Percentiles rank a stretch among this genome's conserved stretches.
phyloP scores from a whole-genome alignment of 495 filamentous ascomycete species.

The Pseudomonodictys pantanalensis region DNA sequence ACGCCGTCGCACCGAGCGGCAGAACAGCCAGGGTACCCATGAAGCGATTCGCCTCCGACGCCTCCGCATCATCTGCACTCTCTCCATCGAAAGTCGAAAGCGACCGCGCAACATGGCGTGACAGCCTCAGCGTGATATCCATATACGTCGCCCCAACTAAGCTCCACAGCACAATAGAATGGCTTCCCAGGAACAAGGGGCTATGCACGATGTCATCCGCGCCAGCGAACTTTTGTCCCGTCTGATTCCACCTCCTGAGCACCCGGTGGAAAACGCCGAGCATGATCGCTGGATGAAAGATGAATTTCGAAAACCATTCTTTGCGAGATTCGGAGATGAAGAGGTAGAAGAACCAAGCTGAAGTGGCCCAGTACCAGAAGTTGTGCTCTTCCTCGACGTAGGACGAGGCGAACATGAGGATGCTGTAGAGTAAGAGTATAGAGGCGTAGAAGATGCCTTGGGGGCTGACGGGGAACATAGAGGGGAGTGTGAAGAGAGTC shows the following conservation, averaged over 20 bases:
- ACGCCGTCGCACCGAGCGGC: constrained; percentile 53
- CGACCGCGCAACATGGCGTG: constrained; percentile 15
- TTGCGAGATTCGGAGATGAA: constrained; percentile 25
- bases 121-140: constrained; percentile 17
- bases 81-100: constrained; percentile 8
- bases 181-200: constrained; percentile 53
- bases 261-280: constrained; percentile 54
- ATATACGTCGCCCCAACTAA: constrained; percentile 69
- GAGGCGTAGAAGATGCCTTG: constrained; percentile 37
- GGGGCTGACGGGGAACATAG: constrained; percentile 18
- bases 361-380: constrained; percentile 92
- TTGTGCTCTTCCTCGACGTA: constrained; percentile 98
- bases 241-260: constrained; percentile 85
- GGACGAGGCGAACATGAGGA: constrained; percentile 96
- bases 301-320: constrained; percentile 16
- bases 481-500: constrained; percentile 21
- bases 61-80: constrained; percentile 1
- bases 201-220: constrained; percentile 75
- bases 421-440: constrained; percentile 60
- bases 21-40: constrained; percentile 38
- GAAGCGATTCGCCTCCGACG: constrained; percentile 13
- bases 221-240: constrained; percentile 89
- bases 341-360: constrained; percentile 63
- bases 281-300: constrained; percentile 31
- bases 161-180: constrained; percentile 68